Evolutionary conservation across 495 filamentous ascomycete species (phyloP).

Genomic region (Cercophora sp.): DNA sequence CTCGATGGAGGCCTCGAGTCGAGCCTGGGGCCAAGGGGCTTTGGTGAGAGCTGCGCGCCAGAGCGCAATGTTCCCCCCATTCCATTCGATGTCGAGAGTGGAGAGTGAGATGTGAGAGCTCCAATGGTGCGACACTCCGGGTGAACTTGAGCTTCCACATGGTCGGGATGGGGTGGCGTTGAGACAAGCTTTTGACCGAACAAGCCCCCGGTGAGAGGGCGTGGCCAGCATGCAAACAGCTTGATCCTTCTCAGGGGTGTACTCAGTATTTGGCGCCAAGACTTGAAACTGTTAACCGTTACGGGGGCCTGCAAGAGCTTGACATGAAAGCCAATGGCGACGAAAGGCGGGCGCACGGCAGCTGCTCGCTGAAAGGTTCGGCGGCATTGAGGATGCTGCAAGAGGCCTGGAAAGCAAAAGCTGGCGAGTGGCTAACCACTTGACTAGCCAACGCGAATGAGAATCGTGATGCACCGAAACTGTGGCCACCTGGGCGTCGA

Average conservation of each 20-base stretch:
- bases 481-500: no score
- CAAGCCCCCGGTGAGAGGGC: no score
- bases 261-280: slow-evolving; percentile 5
- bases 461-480: no score
- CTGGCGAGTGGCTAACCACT: no score
- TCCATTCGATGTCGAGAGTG: not conserved
- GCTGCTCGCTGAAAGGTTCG: no score
- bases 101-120: not conserved
- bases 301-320: not conserved
- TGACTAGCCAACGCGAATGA: no score
- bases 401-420: no score
- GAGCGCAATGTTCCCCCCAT: not conserved
- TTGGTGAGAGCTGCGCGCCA: not conserved
- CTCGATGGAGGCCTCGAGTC: not conserved
- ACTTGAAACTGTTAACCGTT: slow-evolving; percentile 10
- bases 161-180: not conserved
- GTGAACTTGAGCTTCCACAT: not conserved
- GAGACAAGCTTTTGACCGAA: slow-evolving; percentile 3
- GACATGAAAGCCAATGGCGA: not conserved
- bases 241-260: no score
- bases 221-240: no score
- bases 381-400: no score
- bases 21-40: not conserved
- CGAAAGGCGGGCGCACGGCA: no score
- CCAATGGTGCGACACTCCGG: not conserved